A percentile compares a stretch with the other conserved stretches of the same genome.
These are phyloP conservation scores for Pythium grandisporangium DNA, from an alignment of 352 stramenopile genomes.

Conservation along the genomic window DNA sequence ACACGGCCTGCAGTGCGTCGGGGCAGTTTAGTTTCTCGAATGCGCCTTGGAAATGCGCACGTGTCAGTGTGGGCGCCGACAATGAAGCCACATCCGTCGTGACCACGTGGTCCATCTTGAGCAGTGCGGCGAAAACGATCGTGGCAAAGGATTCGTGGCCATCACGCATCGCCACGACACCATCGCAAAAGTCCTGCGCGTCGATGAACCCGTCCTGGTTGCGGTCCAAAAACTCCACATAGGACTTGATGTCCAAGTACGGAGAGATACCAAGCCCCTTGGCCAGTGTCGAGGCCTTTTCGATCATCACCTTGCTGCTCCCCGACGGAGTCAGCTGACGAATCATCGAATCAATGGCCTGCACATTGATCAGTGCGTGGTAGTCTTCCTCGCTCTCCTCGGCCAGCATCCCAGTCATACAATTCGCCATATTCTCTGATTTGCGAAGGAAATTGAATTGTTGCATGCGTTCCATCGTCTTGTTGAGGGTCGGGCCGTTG, in stretches of 20 bases:
- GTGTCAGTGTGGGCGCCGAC: slow-evolving; percentile 4
- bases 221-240: slow-evolving; percentile 55
- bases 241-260: slow-evolving; percentile 49
- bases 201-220: slow-evolving; percentile 69
- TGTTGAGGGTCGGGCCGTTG: slow-evolving; percentile 24
- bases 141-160: slow-evolving; percentile 41
- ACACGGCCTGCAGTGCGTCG: slow-evolving; percentile 36
- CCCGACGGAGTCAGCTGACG: slow-evolving; percentile 48
- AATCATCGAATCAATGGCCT: slow-evolving; percentile 60
- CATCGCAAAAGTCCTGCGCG: slow-evolving; percentile 54
- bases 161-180: slow-evolving; percentile 45
- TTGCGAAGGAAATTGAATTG: slow-evolving; percentile 77
- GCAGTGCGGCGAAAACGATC: slow-evolving; percentile 57
- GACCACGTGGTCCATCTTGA: slow-evolving; percentile 35
- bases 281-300: slow-evolving; percentile 39
- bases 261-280: slow-evolving; percentile 48
- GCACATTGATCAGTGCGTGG: slow-evolving; percentile 34
- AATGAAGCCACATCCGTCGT: too few species aligned
- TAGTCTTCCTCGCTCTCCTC: slow-evolving; percentile 51
- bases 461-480: slow-evolving; percentile 46
- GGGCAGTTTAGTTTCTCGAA: slow-evolving; percentile 56
- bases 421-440: slow-evolving; percentile 65
- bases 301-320: slow-evolving; percentile 27
- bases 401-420: slow-evolving; percentile 44
- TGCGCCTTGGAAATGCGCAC: slow-evolving; percentile 27